These are phyloP conservation scores for Candida railenensis DNA, from an alignment of 805 yeast species.

Conservation along the genomic window DNA sequence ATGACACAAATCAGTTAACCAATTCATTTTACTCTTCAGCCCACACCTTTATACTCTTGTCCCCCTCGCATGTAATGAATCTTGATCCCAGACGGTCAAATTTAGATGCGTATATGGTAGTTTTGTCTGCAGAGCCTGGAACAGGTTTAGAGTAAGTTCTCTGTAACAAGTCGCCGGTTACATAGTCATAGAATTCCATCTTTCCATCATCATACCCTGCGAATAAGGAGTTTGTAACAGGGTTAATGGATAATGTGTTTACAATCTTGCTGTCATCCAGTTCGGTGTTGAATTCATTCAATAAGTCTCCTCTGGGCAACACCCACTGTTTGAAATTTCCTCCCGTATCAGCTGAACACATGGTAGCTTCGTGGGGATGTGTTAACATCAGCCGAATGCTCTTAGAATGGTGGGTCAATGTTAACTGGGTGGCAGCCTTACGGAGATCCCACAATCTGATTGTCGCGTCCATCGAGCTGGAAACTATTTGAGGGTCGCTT, in stretches of 20 bases:
- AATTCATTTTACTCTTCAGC: conserved; percentile 8
- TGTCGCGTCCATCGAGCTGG: conserved; percentile 83
- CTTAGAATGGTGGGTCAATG: conserved; percentile 82
- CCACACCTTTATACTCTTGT: conserved; percentile 82
- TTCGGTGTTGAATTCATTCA: conserved; percentile 53
- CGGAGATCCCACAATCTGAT: conserved; percentile 87
- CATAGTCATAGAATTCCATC: conserved; percentile 76
- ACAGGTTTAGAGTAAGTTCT: conserved; percentile 49
- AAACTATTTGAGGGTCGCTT: conserved; percentile 81
- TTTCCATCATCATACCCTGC: conserved; percentile 86
- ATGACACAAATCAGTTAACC: not conserved
- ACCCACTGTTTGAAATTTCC: conserved; percentile 78
- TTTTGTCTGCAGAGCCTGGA: conserved; percentile 64
- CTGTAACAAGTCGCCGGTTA: conserved; percentile 64
- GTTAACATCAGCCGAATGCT: conserved; percentile 71
- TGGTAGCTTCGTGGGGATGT: conserved; percentile 69
- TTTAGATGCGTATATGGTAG: conserved; percentile 63
- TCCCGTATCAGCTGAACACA: conserved; percentile 79
- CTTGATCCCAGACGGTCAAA: conserved; percentile 82
- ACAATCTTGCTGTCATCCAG: conserved; percentile 49
- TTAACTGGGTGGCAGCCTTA: conserved; percentile 68
- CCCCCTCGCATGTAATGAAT: conserved; percentile 85
- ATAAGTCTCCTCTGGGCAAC: conserved; percentile 70
- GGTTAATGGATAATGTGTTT: conserved; percentile 67
- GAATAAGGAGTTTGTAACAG: conserved; percentile 59